Evolutionary conservation across 805 yeast species (phyloP), one percentile per base, ranked within the genome.

Genomic region (Nakazawaea peltata): DNA sequence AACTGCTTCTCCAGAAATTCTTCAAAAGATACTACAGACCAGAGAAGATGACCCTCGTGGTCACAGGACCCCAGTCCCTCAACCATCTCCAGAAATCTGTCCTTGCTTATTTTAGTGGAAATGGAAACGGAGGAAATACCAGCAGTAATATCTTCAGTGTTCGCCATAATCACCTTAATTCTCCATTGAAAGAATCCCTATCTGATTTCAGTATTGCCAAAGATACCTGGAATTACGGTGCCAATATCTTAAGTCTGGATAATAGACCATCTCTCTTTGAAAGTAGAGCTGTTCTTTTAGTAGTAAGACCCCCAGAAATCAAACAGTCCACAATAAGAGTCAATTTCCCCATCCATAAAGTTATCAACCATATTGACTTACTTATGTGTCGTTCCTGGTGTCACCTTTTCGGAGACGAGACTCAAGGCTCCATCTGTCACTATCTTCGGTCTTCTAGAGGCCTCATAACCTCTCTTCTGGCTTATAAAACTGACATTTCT

Each of bases 11-110:
- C 14, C 29, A 44, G 3, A 40, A 48, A 1, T 75, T 70, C 48
- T 74, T 61, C 43, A 40, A 56, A 2, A 39, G 45, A 0, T 49
- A 69, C 38, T 82, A 65, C 44, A 36, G 41, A 9, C 60, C 80
- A 1, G 55, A 59, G 1, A 75, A 65, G 28, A 71, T 77, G 72
- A 57, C 76, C 0, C 34, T 81, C 17, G 84, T 79, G 2, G 44
- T 82, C 4, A 65, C 71, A 44, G 81, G 88, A 0, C 77, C 87
- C 0, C 82, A 78, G 38, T 74, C 88, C 0, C 43, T 80, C 23
- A 77, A 76, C 43, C 53, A 58, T 18, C 49, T 82, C 24, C 71
- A 69, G 28, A 79, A 72, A 44, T 39, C 75, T 13, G 77, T 77
- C 0, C 27, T 62, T 1, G 29, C 56, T 1, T 50, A 62, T 36